Percentiles rank a stretch among this genome's conserved stretches.
Conservation (phyloP, 768 basidiomycete species). For the Tricholomella constricta region DNA sequence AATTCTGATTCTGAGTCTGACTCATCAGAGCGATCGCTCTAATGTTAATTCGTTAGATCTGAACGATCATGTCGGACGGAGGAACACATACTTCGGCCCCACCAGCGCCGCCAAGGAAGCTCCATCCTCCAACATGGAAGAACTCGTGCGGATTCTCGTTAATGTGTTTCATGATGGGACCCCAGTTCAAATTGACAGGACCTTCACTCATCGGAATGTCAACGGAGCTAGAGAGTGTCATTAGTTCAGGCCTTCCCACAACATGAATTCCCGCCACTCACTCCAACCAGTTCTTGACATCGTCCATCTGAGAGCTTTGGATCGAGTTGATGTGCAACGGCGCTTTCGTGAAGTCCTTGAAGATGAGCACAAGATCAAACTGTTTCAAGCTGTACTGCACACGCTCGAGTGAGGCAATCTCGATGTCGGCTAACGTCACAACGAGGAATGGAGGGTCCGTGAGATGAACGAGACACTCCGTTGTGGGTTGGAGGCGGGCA, state of each 20-base stretch:
- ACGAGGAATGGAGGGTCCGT: constrained; percentile 96
- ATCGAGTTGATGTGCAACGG: constrained; percentile 98
- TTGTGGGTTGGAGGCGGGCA: constrained; percentile 93
- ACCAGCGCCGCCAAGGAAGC: constrained; percentile 76
- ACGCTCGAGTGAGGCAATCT: constrained; percentile 95
- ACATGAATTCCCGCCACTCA: constrained; percentile 44
- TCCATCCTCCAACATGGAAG: constrained; percentile 96
- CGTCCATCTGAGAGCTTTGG: constrained; percentile 86
- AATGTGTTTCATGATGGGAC: constrained; percentile 97
- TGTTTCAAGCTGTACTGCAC: constrained; percentile 96
- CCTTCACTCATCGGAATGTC: constrained; percentile 96
- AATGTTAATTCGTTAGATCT: constrained; percentile 4
- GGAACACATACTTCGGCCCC: constrained; percentile 61
- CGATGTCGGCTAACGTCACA: constrained; percentile 91
- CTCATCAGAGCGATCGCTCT: constrained; percentile 45
- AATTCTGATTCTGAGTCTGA: constrained; percentile 57
- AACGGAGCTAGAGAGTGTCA: constrained; percentile 68
- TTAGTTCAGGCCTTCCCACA: constrained; percentile 8
- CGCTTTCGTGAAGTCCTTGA: constrained; percentile 92
- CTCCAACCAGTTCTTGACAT: constrained; percentile 99
- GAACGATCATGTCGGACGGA: background rate
- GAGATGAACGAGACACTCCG: constrained; percentile 94
- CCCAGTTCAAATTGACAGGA: constrained; percentile 97
- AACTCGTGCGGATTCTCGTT: constrained; percentile 95
- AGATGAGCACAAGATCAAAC: constrained; percentile 96